phyloP scores from a whole-genome alignment of 208 protist genomes.

The Leishmania lainsoni region DNA sequence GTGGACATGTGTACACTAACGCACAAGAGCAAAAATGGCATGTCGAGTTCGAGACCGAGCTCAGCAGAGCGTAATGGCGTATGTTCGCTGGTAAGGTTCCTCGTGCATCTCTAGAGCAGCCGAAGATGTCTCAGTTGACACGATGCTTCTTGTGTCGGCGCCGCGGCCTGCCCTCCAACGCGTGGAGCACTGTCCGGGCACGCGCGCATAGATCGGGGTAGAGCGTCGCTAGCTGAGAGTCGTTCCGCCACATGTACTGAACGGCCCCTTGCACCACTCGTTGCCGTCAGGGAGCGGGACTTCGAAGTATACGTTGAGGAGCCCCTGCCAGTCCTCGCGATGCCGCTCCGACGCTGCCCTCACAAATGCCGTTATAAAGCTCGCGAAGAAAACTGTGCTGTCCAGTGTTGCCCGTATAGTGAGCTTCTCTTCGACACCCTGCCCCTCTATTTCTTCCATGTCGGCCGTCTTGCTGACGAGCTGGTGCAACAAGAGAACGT shows the following conservation, averaged over 20 bases:
- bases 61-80: background rate
- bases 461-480: background rate
- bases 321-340: background rate
- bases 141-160: conserved; percentile 64
- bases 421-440: background rate
- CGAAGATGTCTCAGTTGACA: conserved; percentile 48
- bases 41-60: background rate
- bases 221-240: conserved; percentile 11
- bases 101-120: background rate
- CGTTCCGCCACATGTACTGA: conserved; percentile 6
- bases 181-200: conserved; percentile 44
- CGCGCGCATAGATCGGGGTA: conserved; percentile 51
- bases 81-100: background rate
- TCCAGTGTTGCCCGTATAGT: conserved; percentile 12
- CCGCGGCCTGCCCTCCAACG: conserved; percentile 57
- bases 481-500: conserved; percentile 52
- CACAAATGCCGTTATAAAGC: conserved; percentile 22
- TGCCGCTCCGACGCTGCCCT: background rate
- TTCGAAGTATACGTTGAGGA: background rate
- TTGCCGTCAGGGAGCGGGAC: conserved; percentile 3
- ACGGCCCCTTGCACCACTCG: background rate
- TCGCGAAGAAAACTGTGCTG: conserved; percentile 20
- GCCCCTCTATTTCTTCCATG: background rate
- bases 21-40: background rate
- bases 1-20: background rate